Evolutionary conservation across 305 asterid species (phyloP).

Genomic region (Stenogyne calaminthoides): DNA sequence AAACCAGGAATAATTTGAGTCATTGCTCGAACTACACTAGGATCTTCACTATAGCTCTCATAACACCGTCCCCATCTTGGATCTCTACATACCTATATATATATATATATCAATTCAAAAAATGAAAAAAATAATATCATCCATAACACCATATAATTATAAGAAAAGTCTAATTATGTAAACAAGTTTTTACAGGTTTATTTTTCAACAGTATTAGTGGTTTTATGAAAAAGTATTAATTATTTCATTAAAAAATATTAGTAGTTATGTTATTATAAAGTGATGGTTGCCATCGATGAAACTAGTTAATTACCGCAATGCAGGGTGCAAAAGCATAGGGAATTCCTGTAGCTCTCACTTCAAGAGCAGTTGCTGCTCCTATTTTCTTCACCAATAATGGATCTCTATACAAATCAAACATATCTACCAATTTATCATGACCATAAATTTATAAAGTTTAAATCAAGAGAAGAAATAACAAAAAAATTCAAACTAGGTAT

Average conservation of each 20-base stretch:
- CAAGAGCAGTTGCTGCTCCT: conserved; percentile 77
- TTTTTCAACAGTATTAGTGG: no score
- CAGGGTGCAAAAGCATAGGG: conserved; percentile 66
- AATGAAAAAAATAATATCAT: no score
- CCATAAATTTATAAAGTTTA: background rate
- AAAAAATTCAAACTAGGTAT: background rate
- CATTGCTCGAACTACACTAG: conserved; percentile 42
- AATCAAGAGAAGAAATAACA: background rate
- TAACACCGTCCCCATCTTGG: conserved; percentile 61
- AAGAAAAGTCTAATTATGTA: no score
- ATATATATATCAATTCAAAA: no score
- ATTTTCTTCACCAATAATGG: conserved; percentile 46
- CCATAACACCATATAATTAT: no score
- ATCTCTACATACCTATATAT: conserved; percentile 55
- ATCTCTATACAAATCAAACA: conserved; percentile 18
- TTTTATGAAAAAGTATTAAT: no score
- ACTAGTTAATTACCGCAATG: conserved; percentile 58
- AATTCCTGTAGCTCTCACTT: conserved; percentile 68
- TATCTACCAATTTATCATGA: background rate
- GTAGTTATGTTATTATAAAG: no score
- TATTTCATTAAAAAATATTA: no score
- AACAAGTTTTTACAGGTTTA: no score
- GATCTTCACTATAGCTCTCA: conserved; percentile 57
- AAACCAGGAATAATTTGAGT: conserved; percentile 49
- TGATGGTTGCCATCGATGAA: no score